Percentiles rank a stretch among this genome's conserved stretches.
phyloP scores from a whole-genome alignment of 108 stramenopile species.

The Schizochytrium sp. region DNA sequence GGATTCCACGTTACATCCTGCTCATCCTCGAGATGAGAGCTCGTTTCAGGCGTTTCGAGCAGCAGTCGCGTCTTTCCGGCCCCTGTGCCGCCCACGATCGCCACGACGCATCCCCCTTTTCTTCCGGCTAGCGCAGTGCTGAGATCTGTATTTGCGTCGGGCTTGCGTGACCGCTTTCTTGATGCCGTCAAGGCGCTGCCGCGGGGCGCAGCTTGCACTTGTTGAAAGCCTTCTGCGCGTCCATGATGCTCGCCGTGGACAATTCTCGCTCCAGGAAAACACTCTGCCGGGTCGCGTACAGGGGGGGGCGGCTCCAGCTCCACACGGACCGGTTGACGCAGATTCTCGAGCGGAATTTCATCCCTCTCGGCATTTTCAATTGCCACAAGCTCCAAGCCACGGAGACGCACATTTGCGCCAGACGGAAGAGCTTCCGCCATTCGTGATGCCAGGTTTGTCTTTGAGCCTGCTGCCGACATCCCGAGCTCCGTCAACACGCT shows the following conservation, averaged over 20 bases:
- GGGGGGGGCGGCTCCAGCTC: neutral
- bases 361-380: neutral
- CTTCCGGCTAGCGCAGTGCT: neutral
- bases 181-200: neutral
- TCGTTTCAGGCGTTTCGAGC: neutral
- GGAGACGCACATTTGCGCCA: neutral
- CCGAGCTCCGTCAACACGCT: neutral
- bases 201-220: neutral
- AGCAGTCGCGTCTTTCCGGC: neutral
- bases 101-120: neutral
- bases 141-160: neutral
- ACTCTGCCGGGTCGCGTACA: neutral
- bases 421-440: neutral
- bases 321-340: neutral
- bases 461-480: neutral
- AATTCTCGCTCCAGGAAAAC: neutral
- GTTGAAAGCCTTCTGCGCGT: neutral
- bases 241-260: neutral
- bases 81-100: neutral
- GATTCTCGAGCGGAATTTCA: neutral
- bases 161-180: neutral
- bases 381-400: neutral
- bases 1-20: neutral
- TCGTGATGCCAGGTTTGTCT: neutral
- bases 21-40: neutral